Evolutionary conservation across 225 moss, liverwort and hornwort genomes (phyloP).

Genomic region (Bryum argenteum): DNA sequence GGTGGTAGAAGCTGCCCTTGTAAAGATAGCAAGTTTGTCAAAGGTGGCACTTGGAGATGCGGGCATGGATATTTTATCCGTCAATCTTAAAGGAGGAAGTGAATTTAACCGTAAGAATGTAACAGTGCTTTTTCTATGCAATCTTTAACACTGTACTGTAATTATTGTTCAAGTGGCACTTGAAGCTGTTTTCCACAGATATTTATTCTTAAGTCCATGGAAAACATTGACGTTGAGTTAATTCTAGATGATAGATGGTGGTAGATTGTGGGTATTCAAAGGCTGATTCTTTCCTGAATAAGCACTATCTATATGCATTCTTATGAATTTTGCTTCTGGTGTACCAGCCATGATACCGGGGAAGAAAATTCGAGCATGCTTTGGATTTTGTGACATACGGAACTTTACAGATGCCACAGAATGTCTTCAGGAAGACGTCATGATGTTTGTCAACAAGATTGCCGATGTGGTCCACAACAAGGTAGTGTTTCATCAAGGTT

Average conservation of each 20-base stretch:
- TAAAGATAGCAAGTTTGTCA: conserved; percentile 95
- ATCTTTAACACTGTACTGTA: background rate
- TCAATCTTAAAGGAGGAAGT: conserved; percentile 83
- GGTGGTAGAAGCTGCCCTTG: conserved; percentile 82
- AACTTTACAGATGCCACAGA: conserved; percentile 97
- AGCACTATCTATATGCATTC: background rate
- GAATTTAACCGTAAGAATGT: conserved; percentile 89
- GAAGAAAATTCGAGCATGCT: conserved; percentile 92
- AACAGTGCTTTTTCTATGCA: background rate
- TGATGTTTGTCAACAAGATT: conserved; percentile 99
- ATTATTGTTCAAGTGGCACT: background rate
- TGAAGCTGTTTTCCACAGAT: background rate
- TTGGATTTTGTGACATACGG: conserved; percentile 96
- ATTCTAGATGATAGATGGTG: background rate
- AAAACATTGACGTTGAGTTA: background rate
- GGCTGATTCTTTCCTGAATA: background rate
- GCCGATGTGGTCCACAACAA: conserved; percentile 96
- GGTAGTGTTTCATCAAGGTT: conserved; percentile 87
- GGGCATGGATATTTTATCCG: conserved; percentile 96
- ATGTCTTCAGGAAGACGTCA: conserved; percentile 97
- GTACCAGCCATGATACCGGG: conserved; percentile 87
- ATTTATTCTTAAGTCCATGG: background rate
- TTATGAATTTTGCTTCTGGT: background rate
- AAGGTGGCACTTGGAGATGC: conserved; percentile 98
- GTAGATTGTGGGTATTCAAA: background rate